Percentiles rank a stretch among this genome's conserved stretches.
Evolutionary conservation across 495 filamentous ascomycete species (phyloP).

Genomic region (Daldinia vernicosa): DNA sequence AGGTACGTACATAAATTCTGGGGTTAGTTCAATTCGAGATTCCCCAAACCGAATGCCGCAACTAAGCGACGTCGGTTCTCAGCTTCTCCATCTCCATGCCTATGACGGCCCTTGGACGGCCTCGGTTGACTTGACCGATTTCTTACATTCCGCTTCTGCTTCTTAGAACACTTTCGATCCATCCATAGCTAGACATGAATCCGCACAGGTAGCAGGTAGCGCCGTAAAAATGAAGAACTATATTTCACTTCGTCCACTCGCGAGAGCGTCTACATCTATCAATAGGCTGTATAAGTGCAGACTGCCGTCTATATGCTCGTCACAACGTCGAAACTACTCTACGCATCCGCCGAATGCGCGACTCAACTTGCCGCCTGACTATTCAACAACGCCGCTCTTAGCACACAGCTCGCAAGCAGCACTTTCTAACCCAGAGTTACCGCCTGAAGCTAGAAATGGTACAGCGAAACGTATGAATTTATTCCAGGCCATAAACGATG

Average conservation of each 20-base stretch:
- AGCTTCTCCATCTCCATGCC: background rate
- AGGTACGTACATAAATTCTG: background rate
- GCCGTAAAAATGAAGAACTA: slow-evolving; percentile 27
- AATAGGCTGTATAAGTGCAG: slow-evolving; percentile 10
- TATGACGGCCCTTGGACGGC: slow-evolving; percentile 24
- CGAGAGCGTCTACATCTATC: slow-evolving; percentile 24
- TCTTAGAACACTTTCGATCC: background rate
- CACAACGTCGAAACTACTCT: slow-evolving; percentile 49
- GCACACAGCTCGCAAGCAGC: slow-evolving; percentile 78
- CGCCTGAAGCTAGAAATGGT: slow-evolving; percentile 68
- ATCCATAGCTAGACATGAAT: slow-evolving; percentile 29
- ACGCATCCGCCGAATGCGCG: slow-evolving; percentile 62
- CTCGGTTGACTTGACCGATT: slow-evolving; percentile 22
- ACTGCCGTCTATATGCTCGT: slow-evolving; percentile 5
- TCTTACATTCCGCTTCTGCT: slow-evolving; percentile 10
- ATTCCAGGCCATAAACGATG: slow-evolving; percentile 92
- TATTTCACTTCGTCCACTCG: slow-evolving; percentile 32
- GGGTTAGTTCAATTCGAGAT: background rate
- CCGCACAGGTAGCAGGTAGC: slow-evolving; percentile 16
- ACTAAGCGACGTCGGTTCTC: slow-evolving; percentile 41
- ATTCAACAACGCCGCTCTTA: slow-evolving; percentile 80
- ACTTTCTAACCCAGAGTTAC: slow-evolving; percentile 71
- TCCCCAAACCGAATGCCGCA: slow-evolving; percentile 40
- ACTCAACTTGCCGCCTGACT: slow-evolving; percentile 90
- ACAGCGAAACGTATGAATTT: slow-evolving; percentile 87